Conservation (phyloP, 176 grass and related monocot species). For the Cenchrus purpureus region DNA sequence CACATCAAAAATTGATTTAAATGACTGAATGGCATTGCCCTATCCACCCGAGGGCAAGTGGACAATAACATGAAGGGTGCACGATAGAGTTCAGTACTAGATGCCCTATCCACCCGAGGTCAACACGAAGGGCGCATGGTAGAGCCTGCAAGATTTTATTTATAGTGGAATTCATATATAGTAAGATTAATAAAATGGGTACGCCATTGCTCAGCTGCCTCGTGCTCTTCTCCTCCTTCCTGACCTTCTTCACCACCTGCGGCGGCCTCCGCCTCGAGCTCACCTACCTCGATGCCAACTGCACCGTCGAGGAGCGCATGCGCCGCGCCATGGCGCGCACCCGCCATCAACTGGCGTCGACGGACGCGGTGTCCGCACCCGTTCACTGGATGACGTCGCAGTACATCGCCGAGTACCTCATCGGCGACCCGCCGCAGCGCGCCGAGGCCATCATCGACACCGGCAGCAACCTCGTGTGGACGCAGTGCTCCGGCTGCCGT, state of each 20-base stretch:
- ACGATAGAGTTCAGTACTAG: too few species aligned
- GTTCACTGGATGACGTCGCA: neutral
- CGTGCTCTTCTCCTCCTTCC: neutral
- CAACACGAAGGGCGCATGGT: too few species aligned
- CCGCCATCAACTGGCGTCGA: neutral
- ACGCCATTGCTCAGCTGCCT: neutral
- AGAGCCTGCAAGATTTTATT: too few species aligned
- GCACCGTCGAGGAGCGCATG: neutral
- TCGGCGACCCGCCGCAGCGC: neutral
- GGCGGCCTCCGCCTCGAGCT: neutral
- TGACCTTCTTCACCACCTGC: neutral
- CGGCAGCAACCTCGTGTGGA: constrained; percentile 65
- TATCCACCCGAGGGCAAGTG: too few species aligned
- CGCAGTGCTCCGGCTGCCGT: constrained; percentile 40
- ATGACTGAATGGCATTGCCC: too few species aligned
- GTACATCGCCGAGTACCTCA: constrained; percentile 28
- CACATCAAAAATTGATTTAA: too few species aligned
- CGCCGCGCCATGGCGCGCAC: neutral
- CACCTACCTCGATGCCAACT: constrained; percentile 15
- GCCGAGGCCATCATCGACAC: constrained; percentile 44
- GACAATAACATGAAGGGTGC: too few species aligned
- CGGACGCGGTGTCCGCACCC: neutral
- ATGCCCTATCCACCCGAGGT: too few species aligned
- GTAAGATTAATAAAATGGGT: neutral
- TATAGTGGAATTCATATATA: too few species aligned